phyloP scores from a whole-genome alignment of 2,329 filamentous ascomycete genomes.

The Cladosporium sp. region DNA sequence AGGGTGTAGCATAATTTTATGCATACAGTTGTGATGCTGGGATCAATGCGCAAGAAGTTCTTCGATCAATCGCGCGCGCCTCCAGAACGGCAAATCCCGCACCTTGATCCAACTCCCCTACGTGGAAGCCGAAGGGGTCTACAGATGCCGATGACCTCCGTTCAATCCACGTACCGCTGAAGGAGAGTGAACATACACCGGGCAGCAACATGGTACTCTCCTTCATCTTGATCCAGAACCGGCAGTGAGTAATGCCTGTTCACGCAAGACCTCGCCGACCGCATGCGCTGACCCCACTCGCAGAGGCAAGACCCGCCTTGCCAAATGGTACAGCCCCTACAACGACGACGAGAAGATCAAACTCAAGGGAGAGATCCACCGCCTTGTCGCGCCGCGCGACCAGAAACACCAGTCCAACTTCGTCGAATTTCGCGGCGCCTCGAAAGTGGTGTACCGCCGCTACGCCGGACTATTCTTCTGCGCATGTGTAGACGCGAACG shows the following conservation, averaged over 20 bases:
- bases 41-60: neutral
- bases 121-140: neutral
- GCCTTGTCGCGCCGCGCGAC: slow-evolving; percentile 92
- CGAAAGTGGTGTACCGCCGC: slow-evolving; percentile 94
- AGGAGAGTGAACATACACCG: neutral
- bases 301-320: slow-evolving; percentile 95
- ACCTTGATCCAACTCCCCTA: neutral
- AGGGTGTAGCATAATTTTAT: neutral
- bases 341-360: slow-evolving; percentile 99
- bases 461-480: slow-evolving; percentile 99
- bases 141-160: neutral
- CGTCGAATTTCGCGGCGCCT: slow-evolving; percentile 81
- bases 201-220: slow-evolving; percentile 60
- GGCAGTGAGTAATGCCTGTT: slow-evolving; percentile 58
- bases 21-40: neutral
- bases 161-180: neutral
- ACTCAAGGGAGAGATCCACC: slow-evolving; percentile 98
- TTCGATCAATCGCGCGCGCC: neutral
- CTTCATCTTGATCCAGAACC: slow-evolving; percentile 85
- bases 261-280: slow-evolving; percentile 11
- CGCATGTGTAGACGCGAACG: slow-evolving; percentile 97
- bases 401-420: slow-evolving; percentile 99
- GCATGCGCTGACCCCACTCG: slow-evolving; percentile 15
- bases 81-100: neutral
- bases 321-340: slow-evolving; percentile 99